A percentile compares a stretch with the other conserved stretches of the same genome.
Conservation (phyloP, 768 basidiomycete species). For the Leccinum variicolor region DNA sequence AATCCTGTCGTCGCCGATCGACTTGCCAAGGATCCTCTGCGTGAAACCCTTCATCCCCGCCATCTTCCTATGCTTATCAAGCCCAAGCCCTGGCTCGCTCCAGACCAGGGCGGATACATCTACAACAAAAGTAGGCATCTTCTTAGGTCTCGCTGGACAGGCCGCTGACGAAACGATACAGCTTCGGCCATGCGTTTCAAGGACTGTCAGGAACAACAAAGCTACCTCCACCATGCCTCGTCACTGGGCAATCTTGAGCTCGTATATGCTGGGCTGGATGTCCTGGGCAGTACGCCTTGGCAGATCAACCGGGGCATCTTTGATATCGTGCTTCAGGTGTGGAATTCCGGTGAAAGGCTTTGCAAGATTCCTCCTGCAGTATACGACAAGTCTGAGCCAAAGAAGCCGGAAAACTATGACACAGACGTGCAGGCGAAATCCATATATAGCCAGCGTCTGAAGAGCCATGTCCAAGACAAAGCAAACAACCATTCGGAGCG, state of each 20-base stretch:
- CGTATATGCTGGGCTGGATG: slow-evolving; percentile 86
- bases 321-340: slow-evolving; percentile 70
- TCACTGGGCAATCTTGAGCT: slow-evolving; percentile 73
- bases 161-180: slow-evolving; percentile 22
- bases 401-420: slow-evolving; percentile 39
- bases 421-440: slow-evolving; percentile 54
- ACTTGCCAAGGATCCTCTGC: slow-evolving; percentile 69
- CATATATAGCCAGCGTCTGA: slow-evolving; percentile 54
- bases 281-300: slow-evolving; percentile 90
- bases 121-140: slow-evolving; percentile 62
- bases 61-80: slow-evolving; percentile 94
- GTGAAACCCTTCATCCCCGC: slow-evolving; percentile 80
- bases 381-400: slow-evolving; percentile 64
- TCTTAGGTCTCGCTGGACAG: background rate
- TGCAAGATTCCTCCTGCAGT: slow-evolving; percentile 81
- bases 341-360: slow-evolving; percentile 82
- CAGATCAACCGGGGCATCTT: slow-evolving; percentile 77
- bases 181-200: slow-evolving; percentile 89
- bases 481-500: slow-evolving; percentile 87
- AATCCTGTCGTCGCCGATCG: slow-evolving; percentile 78
- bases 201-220: slow-evolving; percentile 79
- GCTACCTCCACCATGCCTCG: slow-evolving; percentile 74
- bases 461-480: slow-evolving; percentile 52
- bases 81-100: slow-evolving; percentile 81
- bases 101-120: slow-evolving; percentile 80